Percentiles rank a stretch among this genome's conserved stretches.
Conservation (phyloP, 2,329 filamentous ascomycete genomes). For the Monosporascus sp. region DNA sequence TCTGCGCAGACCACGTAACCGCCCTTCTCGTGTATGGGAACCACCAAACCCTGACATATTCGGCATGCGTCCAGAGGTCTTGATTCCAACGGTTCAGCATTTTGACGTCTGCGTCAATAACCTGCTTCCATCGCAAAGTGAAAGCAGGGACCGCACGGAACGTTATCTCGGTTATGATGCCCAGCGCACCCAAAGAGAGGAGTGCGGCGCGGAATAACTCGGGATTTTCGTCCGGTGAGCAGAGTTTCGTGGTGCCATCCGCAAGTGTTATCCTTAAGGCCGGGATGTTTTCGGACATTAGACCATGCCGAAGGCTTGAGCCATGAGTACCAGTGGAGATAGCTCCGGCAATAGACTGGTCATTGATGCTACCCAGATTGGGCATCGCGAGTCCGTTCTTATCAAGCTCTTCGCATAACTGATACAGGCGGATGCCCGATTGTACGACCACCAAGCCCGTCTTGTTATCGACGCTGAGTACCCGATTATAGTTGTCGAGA, state of each 20-base stretch:
- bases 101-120: constrained; percentile 62
- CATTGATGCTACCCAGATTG: constrained; percentile 90
- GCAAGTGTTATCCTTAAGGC: constrained; percentile 76
- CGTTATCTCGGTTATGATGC: constrained; percentile 85
- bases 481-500: constrained; percentile 72
- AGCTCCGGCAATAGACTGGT: constrained; percentile 87
- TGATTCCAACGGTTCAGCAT: constrained; percentile 68
- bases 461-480: constrained; percentile 64
- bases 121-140: constrained; percentile 82
- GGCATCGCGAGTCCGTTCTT: constrained; percentile 76
- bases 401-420: constrained; percentile 70
- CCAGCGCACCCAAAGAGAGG: constrained; percentile 81
- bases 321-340: constrained; percentile 94
- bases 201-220: constrained; percentile 86
- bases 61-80: constrained; percentile 73
- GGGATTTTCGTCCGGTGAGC: constrained; percentile 62
- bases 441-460: constrained; percentile 69
- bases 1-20: constrained; percentile 84
- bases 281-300: constrained; percentile 74
- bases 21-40: constrained; percentile 85
- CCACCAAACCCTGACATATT: constrained; percentile 97
- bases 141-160: constrained; percentile 76
- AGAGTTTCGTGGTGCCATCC: constrained; percentile 68
- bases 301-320: constrained; percentile 75
- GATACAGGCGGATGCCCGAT: constrained; percentile 78